A percentile compares a stretch with the other conserved stretches of the same genome.
These are phyloP conservation scores for Populus alba DNA, from an alignment of 345 rosid genomes.

Conservation along the genomic window DNA sequence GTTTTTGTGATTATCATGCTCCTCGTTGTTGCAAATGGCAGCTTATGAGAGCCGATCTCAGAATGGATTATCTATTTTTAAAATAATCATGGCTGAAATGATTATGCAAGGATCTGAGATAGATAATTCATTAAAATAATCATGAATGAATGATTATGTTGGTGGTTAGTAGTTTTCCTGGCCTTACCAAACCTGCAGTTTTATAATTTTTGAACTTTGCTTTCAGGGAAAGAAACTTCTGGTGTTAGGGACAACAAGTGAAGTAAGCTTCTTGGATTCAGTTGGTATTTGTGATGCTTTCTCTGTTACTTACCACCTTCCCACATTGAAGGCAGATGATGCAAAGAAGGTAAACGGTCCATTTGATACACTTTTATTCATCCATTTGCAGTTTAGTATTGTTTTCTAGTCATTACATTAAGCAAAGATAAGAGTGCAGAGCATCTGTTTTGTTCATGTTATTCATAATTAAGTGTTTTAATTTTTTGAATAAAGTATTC, in stretches of 20 bases:
- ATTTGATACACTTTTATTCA: not conserved
- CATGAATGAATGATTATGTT: not conserved
- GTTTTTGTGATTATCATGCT: not conserved
- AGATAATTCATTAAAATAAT: no score
- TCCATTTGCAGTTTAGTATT: not conserved
- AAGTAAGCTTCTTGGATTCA: slow-evolving; percentile 74
- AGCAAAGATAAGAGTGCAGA: not conserved
- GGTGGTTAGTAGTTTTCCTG: not conserved
- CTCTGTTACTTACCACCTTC: slow-evolving; percentile 70
- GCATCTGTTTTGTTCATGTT: not conserved
- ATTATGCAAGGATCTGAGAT: no score
- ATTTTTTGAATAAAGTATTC: not conserved
- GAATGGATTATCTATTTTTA: no score
- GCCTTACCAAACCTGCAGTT: not conserved
- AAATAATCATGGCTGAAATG: no score
- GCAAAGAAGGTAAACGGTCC: slow-evolving; percentile 69
- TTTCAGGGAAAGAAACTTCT: slow-evolving; percentile 84
- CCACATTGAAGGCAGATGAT: slow-evolving; percentile 62
- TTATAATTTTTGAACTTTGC: slow-evolving; percentile 10
- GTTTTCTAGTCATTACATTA: not conserved
- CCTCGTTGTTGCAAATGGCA: not conserved
- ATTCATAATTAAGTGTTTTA: no score
- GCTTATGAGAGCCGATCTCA: not conserved
- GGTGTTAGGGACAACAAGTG: slow-evolving; percentile 92
- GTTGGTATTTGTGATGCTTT: slow-evolving; percentile 71